Percentiles rank a stretch among this genome's conserved stretches.
phyloP scores from a whole-genome alignment of 441 rosid genomes.

The Adansonia grandidieri region DNA sequence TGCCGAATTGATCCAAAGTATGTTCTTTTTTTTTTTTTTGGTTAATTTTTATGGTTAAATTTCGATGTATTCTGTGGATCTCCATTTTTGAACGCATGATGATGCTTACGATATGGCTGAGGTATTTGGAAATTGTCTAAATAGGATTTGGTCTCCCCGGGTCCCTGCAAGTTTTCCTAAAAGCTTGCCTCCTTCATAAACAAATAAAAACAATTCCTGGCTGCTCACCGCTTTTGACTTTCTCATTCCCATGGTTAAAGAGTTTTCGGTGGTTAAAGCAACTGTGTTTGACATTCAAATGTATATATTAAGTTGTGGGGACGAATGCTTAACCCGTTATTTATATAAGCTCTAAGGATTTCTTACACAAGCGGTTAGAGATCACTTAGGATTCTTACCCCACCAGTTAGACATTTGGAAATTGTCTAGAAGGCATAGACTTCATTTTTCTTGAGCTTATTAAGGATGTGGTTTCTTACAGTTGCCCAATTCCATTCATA shows the following conservation, averaged over 20 bases:
- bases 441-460: not conserved
- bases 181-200: not conserved
- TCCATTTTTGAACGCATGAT: not conserved
- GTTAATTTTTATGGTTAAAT: not conserved
- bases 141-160: constrained; percentile 2
- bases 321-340: not conserved
- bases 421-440: not conserved
- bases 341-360: not conserved
- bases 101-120: not conserved
- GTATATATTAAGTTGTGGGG: not conserved
- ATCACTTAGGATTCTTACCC: not conserved
- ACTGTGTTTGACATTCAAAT: constrained; percentile 11
- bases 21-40: constrained; percentile 23
- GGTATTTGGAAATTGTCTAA: not conserved
- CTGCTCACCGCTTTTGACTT: constrained; percentile 18
- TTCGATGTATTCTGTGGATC: not conserved
- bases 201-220: not conserved
- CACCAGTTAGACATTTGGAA: not conserved
- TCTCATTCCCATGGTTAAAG: constrained; percentile 1
- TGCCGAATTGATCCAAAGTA: constrained; percentile 33
- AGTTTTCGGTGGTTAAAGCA: not conserved
- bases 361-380: not conserved
- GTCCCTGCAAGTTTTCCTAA: not conserved
- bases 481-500: not conserved
- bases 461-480: not conserved